These are phyloP conservation scores for Pseudogymnoascus sp. DNA, from an alignment of 2,329 filamentous ascomycete genomes.

Conservation along the genomic window DNA sequence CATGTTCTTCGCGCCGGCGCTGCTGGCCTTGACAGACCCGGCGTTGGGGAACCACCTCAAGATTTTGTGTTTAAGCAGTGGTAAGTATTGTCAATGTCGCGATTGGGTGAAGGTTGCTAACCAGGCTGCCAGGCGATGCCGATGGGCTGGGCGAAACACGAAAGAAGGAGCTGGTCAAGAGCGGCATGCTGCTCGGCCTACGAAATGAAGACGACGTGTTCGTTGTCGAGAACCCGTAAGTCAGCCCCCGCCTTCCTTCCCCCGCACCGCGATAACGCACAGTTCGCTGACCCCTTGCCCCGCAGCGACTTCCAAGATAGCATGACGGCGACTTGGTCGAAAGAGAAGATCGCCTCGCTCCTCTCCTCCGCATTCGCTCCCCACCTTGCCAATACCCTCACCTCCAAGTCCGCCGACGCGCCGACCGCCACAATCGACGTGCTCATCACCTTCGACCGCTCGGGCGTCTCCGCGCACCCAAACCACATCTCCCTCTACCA, in stretches of 20 bases:
- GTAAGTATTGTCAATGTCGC: constrained; percentile 35
- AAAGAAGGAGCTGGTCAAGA: constrained; percentile 76
- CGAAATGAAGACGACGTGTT: constrained; percentile 70
- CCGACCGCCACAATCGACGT: constrained; percentile 44
- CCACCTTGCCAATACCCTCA: constrained; percentile 38
- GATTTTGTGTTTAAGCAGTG: constrained; percentile 86
- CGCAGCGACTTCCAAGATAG: constrained; percentile 73
- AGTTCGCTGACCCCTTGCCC: constrained; percentile 1
- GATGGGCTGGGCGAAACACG: constrained; percentile 79
- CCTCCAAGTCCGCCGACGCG: constrained; percentile 26
- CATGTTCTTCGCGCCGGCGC: constrained; percentile 95
- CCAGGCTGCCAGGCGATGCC: constrained; percentile 56
- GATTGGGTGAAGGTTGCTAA: constrained; percentile 17
- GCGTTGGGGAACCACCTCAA: constrained; percentile 83
- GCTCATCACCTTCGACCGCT: constrained; percentile 81
- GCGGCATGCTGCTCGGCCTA: constrained; percentile 69
- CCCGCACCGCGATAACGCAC: constrained; percentile 11
- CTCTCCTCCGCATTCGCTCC: constrained; percentile 70
- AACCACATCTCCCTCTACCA: constrained; percentile 89
- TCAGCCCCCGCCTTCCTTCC: constrained; percentile 18
- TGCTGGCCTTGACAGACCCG: constrained; percentile 75
- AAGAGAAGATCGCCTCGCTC: constrained; percentile 60
- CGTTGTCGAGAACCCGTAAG: constrained; percentile 70
- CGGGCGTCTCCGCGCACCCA: constrained; percentile 78
- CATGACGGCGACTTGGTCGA: constrained; percentile 74